Evolutionary conservation across 176 grass and related monocot species (phyloP).

Genomic region (Zoysia japonica): DNA sequence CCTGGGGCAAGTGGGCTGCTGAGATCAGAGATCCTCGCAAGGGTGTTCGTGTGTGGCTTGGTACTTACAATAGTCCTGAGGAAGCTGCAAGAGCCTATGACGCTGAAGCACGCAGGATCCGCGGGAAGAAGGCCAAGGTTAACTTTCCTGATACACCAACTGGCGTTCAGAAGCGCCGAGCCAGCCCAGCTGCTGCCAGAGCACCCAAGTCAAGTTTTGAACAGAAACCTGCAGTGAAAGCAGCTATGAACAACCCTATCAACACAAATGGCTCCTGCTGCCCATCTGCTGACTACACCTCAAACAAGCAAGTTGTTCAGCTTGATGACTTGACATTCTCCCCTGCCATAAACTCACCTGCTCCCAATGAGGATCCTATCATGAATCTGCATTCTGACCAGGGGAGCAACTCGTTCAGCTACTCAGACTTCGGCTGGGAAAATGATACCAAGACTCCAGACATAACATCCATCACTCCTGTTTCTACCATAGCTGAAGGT

Average conservation of each 20-base stretch:
- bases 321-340: conserved; percentile 17
- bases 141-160: conserved; percentile 72
- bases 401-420: conserved; percentile 65
- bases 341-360: conserved; percentile 42
- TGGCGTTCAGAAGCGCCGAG: conserved; percentile 40
- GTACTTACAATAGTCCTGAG: conserved; percentile 93
- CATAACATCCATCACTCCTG: conserved; percentile 42
- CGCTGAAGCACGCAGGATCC: conserved; percentile 80
- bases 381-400: conserved; percentile 63
- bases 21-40: conserved; percentile 96
- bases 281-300: conserved; percentile 37
- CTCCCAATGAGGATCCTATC: conserved; percentile 34
- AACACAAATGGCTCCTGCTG: conserved; percentile 38
- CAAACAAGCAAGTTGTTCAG: conserved; percentile 47
- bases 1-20: conserved; percentile 99
- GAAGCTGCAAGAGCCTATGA: conserved; percentile 99
- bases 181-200: conserved; percentile 29
- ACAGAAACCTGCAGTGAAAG: conserved; percentile 42
- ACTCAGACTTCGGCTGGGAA: conserved; percentile 54
- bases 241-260: conserved; percentile 32
- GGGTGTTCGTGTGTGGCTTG: conserved; percentile 94
- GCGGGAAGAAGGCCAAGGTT: conserved; percentile 97
- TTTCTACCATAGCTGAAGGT: conserved; percentile 43
- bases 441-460: conserved; percentile 52
- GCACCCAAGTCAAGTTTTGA: conserved; percentile 36